phyloP scores from a whole-genome alignment of 1,284 basidiomycete genomes.

The Tetrapyrgos nigripes region DNA sequence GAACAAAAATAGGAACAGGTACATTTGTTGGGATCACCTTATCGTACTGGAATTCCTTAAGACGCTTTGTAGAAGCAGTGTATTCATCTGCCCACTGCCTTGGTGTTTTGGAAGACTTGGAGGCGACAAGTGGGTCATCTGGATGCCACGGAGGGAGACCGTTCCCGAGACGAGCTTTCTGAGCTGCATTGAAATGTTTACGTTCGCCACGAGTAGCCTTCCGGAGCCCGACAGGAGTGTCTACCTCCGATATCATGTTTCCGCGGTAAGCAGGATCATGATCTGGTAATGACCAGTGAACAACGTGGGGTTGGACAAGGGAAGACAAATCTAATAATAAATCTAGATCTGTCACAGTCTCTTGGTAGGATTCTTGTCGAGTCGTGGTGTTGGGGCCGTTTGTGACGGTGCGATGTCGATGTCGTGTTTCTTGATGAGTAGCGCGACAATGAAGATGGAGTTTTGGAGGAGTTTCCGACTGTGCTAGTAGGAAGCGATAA shows the following conservation, averaged over 20 bases:
- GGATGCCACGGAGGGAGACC: constrained; percentile 53
- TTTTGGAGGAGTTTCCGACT: constrained; percentile 54
- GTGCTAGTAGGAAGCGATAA: constrained; percentile 72
- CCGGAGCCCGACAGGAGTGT: constrained; percentile 38
- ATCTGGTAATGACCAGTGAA: constrained; percentile 60
- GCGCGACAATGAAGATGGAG: constrained; percentile 61
- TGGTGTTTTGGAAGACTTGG: constrained; percentile 58
- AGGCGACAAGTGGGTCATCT: constrained; percentile 27
- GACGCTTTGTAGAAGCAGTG: constrained; percentile 59
- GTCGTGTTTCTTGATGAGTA: constrained; percentile 62
- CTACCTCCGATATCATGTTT: constrained; percentile 55
- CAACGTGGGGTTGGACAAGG: constrained; percentile 39
- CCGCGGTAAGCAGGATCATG: constrained; percentile 62
- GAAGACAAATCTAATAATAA: constrained; percentile 61
- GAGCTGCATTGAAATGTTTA: constrained; percentile 39
- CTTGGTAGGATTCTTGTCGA: constrained; percentile 51
- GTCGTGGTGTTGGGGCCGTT: constrained; percentile 43
- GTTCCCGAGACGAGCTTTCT: constrained; percentile 31
- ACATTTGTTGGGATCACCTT: constrained; percentile 44
- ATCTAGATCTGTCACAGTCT: constrained; percentile 68
- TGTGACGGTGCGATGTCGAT: constrained; percentile 52
- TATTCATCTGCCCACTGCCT: constrained; percentile 78
- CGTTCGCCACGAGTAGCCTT: constrained; percentile 35
- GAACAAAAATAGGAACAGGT: neutral
- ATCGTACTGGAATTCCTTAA: constrained; percentile 73